Percentiles rank a stretch among this genome's conserved stretches.
Evolutionary conservation across 2,329 filamentous ascomycete genomes (phyloP).

Genomic region (Botrytis sinoallii): DNA sequence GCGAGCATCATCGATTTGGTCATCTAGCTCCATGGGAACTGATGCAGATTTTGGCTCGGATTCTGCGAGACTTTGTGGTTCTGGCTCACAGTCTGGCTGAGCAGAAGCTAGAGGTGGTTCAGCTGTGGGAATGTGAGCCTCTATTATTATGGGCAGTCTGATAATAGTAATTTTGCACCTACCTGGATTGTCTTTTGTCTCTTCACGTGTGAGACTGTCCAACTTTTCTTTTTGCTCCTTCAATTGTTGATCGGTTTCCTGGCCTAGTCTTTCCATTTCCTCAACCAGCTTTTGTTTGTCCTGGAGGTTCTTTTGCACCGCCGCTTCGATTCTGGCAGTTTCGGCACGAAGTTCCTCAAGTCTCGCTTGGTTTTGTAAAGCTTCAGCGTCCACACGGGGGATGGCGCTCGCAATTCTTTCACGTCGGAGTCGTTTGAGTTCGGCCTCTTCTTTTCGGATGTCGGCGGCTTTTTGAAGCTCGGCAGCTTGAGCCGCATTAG

Average conservation of each 20-base stretch:
- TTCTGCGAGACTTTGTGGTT: background rate
- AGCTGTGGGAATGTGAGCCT: constrained; percentile 13
- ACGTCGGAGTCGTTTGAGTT: constrained; percentile 36
- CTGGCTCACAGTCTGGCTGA: background rate
- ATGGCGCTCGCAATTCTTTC: constrained; percentile 36
- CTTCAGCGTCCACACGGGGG: constrained; percentile 37
- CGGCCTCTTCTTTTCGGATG: constrained; percentile 28
- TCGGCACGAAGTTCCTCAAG: constrained; percentile 35
- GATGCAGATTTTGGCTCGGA: background rate
- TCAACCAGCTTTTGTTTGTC: constrained; percentile 38
- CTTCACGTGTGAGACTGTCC: constrained; percentile 31
- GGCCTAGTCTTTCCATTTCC: constrained; percentile 37
- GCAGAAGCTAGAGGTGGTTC: constrained; percentile 1
- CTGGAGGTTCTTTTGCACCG: constrained; percentile 33
- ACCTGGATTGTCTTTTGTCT: constrained; percentile 32
- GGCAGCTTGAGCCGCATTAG: constrained; percentile 30
- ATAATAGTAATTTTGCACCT: constrained; percentile 20
- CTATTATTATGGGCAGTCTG: background rate
- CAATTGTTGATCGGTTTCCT: constrained; percentile 39
- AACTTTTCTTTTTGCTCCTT: constrained; percentile 38
- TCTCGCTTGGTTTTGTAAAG: constrained; percentile 32
- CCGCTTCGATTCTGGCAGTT: constrained; percentile 36
- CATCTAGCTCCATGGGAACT: constrained; percentile 14
- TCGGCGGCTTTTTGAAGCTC: constrained; percentile 30
- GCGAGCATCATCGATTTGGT: background rate